Evolutionary conservation across 1,139 yeast species (phyloP).

Genomic region (Hyphopichia wangnamkhiaoensis): DNA sequence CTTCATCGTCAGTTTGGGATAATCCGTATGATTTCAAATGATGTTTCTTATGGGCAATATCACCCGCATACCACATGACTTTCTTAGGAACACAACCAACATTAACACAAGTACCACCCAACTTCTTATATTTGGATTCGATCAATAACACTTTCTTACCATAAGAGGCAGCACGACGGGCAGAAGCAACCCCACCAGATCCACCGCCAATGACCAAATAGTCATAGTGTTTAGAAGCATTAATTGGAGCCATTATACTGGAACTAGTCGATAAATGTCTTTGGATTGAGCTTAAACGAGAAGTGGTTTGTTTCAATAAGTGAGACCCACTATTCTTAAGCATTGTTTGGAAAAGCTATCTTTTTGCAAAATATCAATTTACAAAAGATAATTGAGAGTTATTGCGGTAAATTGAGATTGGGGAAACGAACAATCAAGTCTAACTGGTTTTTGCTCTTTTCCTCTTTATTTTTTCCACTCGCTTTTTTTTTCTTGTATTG

Average conservation of each 20-base stretch:
- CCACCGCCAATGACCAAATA: slow-evolving; percentile 98
- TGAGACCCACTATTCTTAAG: slow-evolving; percentile 9
- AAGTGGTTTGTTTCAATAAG: slow-evolving; percentile 13
- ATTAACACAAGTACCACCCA: slow-evolving; percentile 99
- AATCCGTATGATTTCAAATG: slow-evolving; percentile 86
- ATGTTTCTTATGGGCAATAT: slow-evolving; percentile 70
- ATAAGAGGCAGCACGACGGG: slow-evolving; percentile 91
- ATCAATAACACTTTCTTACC: slow-evolving; percentile 86
- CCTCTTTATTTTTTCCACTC: too few relatives aligned
- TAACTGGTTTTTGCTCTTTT: too few relatives aligned
- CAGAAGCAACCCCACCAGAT: slow-evolving; percentile 98
- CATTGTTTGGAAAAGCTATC: slow-evolving; percentile 2
- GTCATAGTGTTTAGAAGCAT: slow-evolving; percentile 62
- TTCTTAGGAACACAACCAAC: slow-evolving; percentile 99
- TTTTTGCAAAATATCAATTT: neutral
- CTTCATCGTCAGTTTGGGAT: slow-evolving; percentile 52
- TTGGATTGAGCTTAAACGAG: slow-evolving; percentile 19
- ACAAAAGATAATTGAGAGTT: neutral
- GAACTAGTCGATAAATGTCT: slow-evolving; percentile 29
- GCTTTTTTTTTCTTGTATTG: too few relatives aligned
- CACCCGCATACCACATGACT: slow-evolving; percentile 98
- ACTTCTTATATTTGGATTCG: slow-evolving; percentile 64
- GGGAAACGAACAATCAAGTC: too few relatives aligned
- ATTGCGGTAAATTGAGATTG: neutral
- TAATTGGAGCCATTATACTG: slow-evolving; percentile 52